Base-by-base conservation (phyloP, 352 stramenopile genomes). In the Albugo laibachii region DNA sequence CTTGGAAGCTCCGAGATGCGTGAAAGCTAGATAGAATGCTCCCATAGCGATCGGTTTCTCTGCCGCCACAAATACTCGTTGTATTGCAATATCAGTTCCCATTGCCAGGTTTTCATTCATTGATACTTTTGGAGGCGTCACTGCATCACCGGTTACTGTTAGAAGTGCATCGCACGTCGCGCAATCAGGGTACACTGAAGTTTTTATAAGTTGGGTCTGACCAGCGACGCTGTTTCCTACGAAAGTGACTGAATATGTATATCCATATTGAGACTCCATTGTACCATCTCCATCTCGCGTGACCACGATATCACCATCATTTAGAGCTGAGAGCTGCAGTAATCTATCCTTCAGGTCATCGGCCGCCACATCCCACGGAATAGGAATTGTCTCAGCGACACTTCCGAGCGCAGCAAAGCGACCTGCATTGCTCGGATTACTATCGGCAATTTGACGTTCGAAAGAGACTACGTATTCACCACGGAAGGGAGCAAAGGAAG, bases 181-280 rank as follows among this genome's bases (percentile, higher is more conserved):
- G 15, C 36, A 40, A 11, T 38, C 55, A 1, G 19, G 27, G 27
- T 48, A 56, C 42, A 68, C 50, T 11, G 42, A 53, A 15, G 74
- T 41, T 16, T 49, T 58, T 11, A 77, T 57, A 2, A 41, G 11
- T n/a, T 41, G 52, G 0, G 74, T 81, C 39, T 89, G 65, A 2
- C 77, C 77, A 0, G 68, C 72, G 3, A 89, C 74, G 4, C 47
- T 59, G 34, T 77, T 83, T 5, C 77, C 73, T 11, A 89, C 49
- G 54, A 89, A 89, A 21, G 71, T 83, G 49, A 89, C 67, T 5
- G 69, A 75, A 42, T 68, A 85, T 14, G 75, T 54, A 21, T 77
- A 86, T 12, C 74, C 77, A 41, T 68, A 86, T 11, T 59, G 51
- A 53, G 67, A 86, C 10, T 62, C 59, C 0, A 52, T 60, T 0